Evolutionary conservation across 2,329 filamentous ascomycete species (phyloP), one percentile per base, ranked within the genome.

Genomic region (Eurotiales sp.): DNA sequence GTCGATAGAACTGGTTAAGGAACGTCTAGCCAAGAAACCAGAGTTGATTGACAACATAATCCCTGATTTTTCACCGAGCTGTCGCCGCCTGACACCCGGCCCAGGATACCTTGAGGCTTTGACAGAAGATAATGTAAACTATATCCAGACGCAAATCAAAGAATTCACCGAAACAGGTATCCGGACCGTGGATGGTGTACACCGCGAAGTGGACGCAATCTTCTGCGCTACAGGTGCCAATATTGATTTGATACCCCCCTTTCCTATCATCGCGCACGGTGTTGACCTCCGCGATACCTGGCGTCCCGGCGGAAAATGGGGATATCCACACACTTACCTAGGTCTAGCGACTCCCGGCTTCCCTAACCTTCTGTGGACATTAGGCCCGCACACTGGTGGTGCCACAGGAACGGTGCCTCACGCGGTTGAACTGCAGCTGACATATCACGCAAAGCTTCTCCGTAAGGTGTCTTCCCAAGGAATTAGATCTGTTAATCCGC

Each of bases 221-320:
- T 46, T 71, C 37, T 71, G 68, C 52, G 70, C 71, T 21, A 73
- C 69, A 2, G 69, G 68, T 0, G 29, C 29, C 29, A 32, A 32
- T 32, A 68, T 71, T 55, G 61, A 69, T 5, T 12, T 32, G 8
- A 32, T 32, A 8, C 29, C 29, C 14, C 14, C 29, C 14, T 32
- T 32, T 12, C 29, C 29, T 12, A 32, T 32, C 4, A 32, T 32
- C 12, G 29, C 29, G 10, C 4, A 32, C 10, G 29, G 29, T 12
- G 10, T 32, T 12, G 29, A 32, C 14, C 29, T 32, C 29, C 29
- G 29, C 29, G 29, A 32, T 12, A 12, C 29, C 4, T 32, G 29
- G 29, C 10, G 29, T 32, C 5, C 29, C 3, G 29, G 10, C 29
- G 29, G 29, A 32, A 32, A 32, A 12, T 32, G 29, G 29, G 29